phyloP scores from a whole-genome alignment of 768 basidiomycete species.

The Coprinopsis sp. region DNA sequence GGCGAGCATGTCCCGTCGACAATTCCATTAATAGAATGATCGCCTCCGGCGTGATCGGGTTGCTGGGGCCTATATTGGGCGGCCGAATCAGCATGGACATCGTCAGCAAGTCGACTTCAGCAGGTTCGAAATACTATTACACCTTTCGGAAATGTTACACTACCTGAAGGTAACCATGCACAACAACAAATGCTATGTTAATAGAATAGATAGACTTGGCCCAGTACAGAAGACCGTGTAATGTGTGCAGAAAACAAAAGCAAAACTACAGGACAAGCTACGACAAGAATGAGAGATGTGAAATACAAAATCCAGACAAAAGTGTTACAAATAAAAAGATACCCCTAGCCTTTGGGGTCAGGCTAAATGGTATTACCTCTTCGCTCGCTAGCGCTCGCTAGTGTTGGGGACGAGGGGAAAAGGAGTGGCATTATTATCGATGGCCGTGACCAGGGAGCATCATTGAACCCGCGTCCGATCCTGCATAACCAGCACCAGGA shows the following conservation, averaged over 20 bases:
- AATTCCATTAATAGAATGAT: too few relatives aligned
- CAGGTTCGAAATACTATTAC: constrained; percentile 1
- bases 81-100: too few relatives aligned
- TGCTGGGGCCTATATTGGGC: too few relatives aligned
- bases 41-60: too few relatives aligned
- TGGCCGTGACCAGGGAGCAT: constrained; percentile 36
- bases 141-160: background rate
- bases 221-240: background rate
- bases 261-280: background rate
- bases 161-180: constrained; percentile 1
- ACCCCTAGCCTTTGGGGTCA: too few relatives aligned
- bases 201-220: constrained; percentile 10
- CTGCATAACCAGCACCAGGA: constrained; percentile 27
- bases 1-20: background rate
- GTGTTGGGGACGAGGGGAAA: too few relatives aligned
- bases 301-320: too few relatives aligned
- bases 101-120: too few relatives aligned
- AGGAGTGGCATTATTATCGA: background rate
- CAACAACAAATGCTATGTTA: constrained; percentile 8
- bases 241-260: background rate
- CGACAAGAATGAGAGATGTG: background rate
- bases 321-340: too few relatives aligned
- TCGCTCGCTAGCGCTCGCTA: too few relatives aligned
- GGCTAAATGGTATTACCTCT: too few relatives aligned
- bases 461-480: constrained; percentile 42